phyloP scores from a whole-genome alignment of 108 stramenopile genomes.

The Pseudonitzschia pungens region DNA sequence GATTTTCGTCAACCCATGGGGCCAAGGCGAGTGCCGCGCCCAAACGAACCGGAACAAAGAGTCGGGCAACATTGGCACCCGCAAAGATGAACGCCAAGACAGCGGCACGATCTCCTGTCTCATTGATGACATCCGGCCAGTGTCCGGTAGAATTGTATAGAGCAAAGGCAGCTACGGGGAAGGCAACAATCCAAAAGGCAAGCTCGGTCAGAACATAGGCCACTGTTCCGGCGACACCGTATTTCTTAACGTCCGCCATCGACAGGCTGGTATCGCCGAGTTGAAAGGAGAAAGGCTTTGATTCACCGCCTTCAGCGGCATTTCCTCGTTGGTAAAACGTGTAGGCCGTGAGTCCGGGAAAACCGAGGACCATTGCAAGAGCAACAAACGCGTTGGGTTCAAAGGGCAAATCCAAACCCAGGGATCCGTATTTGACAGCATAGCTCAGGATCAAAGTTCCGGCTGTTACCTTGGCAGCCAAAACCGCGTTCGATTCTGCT shows the following conservation, averaged over 20 bases:
- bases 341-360: slow-evolving; percentile 72
- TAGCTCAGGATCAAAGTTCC: slow-evolving; percentile 63
- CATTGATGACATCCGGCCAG: slow-evolving; percentile 87
- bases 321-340: slow-evolving; percentile 61
- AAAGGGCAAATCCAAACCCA: slow-evolving; percentile 77
- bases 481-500: slow-evolving; percentile 46
- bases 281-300: slow-evolving; percentile 4
- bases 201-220: slow-evolving; percentile 89
- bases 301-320: slow-evolving; percentile 20
- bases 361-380: slow-evolving; percentile 63
- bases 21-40: slow-evolving; percentile 88
- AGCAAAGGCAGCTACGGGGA: slow-evolving; percentile 78
- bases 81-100: slow-evolving; percentile 83
- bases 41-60: slow-evolving; percentile 83
- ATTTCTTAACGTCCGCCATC: slow-evolving; percentile 88
- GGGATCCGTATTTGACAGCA: slow-evolving; percentile 75
- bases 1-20: slow-evolving; percentile 91
- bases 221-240: slow-evolving; percentile 78
- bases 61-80: slow-evolving; percentile 82
- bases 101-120: slow-evolving; percentile 70
- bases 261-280: slow-evolving; percentile 52
- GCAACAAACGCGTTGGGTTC: slow-evolving; percentile 56
- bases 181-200: slow-evolving; percentile 88
- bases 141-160: slow-evolving; percentile 82
- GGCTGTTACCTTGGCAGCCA: slow-evolving; percentile 63